phyloP scores from a whole-genome alignment of 345 rosid genomes.

The Lepidium africanum region DNA sequence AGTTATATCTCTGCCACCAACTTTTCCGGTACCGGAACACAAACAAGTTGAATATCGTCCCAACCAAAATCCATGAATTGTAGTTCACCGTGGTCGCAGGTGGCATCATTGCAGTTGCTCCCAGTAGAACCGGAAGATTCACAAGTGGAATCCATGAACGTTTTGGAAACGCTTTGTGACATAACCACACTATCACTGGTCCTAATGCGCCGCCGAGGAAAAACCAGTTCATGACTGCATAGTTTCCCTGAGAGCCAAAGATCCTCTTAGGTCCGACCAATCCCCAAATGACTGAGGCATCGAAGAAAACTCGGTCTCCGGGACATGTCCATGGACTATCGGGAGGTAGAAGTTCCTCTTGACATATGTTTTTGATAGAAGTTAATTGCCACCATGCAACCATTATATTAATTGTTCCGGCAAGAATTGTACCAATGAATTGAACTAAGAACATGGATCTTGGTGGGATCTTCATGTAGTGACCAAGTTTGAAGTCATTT shows the following conservation, averaged over 20 bases:
- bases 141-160: slow-evolving; percentile 78
- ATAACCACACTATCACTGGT: slow-evolving; percentile 60
- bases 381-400: slow-evolving; percentile 85
- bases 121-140: slow-evolving; percentile 84
- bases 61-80: slow-evolving; percentile 68
- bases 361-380: slow-evolving; percentile 68
- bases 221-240: slow-evolving; percentile 75
- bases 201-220: slow-evolving; percentile 77
- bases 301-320: slow-evolving; percentile 71
- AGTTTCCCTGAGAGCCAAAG: slow-evolving; percentile 69
- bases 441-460: slow-evolving; percentile 97
- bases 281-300: slow-evolving; percentile 93
- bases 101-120: slow-evolving; percentile 76
- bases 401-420: slow-evolving; percentile 70
- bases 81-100: slow-evolving; percentile 73
- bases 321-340: slow-evolving; percentile 95
- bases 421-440: slow-evolving; percentile 80
- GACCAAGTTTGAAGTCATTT: slow-evolving; percentile 88
- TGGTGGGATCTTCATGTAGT: slow-evolving; percentile 96
- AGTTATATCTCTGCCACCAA: slow-evolving; percentile 93
- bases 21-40: slow-evolving; percentile 57
- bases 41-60: slow-evolving; percentile 79
- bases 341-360: slow-evolving; percentile 58
- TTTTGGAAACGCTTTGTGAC: slow-evolving; percentile 68
- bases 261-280: slow-evolving; percentile 73